phyloP scores from a whole-genome alignment of 495 filamentous ascomycete species.

The Aspergillus nidulans region DNA sequence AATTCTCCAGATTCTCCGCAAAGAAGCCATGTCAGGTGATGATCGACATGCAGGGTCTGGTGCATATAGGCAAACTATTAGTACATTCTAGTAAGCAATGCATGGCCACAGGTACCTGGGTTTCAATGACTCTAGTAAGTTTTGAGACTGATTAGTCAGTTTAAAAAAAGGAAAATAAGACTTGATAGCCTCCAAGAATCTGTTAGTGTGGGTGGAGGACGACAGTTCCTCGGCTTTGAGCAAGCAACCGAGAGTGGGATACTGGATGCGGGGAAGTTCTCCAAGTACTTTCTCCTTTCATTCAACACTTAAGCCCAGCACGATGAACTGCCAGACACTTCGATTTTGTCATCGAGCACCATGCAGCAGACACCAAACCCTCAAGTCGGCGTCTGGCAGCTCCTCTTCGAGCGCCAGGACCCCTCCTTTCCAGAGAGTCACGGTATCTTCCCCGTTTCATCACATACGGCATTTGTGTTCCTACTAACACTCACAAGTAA shows the following conservation, averaged over 20 bases:
- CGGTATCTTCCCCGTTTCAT: slow-evolving; percentile 1
- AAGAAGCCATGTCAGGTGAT: not conserved
- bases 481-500: not conserved
- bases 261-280: not conserved
- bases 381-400: slow-evolving; percentile 4
- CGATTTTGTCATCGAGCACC: too few relatives aligned
- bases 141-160: not conserved
- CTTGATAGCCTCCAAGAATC: too few relatives aligned
- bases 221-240: not conserved
- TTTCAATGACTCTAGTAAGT: too few relatives aligned
- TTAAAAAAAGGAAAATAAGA: not conserved
- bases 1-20: not conserved
- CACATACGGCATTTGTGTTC: not conserved
- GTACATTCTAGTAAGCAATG: too few relatives aligned
- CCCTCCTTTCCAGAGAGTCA: slow-evolving; percentile 49
- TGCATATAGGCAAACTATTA: too few relatives aligned
- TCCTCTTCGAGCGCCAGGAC: slow-evolving; percentile 66
- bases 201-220: not conserved
- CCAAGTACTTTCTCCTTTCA: too few relatives aligned
- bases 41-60: not conserved
- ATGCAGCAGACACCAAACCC: not conserved
- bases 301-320: too few relatives aligned
- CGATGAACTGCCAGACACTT: too few relatives aligned
- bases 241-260: not conserved
- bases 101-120: too few relatives aligned